Evolutionary conservation across 2,329 filamentous ascomycete genomes (phyloP).

Genomic region (Xylariaceae sp.): DNA sequence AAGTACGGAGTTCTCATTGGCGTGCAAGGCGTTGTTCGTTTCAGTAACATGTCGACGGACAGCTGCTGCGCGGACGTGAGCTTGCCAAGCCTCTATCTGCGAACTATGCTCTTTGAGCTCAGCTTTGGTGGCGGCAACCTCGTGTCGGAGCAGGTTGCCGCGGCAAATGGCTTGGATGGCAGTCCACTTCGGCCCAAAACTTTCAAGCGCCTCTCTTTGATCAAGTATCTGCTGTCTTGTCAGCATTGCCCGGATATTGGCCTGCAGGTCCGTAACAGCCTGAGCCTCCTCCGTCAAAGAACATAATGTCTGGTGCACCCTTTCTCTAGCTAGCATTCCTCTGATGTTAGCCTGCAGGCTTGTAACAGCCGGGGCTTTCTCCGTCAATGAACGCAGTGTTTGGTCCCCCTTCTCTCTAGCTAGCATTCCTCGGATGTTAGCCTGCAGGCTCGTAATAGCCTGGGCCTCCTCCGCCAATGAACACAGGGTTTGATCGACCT

Average conservation of each 20-base stretch:
- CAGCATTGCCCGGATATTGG: constrained; percentile 62
- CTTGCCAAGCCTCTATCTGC: constrained; percentile 34
- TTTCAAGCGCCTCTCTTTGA: constrained; percentile 49
- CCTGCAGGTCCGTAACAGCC: too few species aligned
- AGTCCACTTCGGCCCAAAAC: constrained; percentile 47
- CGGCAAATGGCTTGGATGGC: constrained; percentile 45
- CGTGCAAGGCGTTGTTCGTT: constrained; percentile 43
- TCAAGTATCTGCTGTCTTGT: constrained; percentile 50
- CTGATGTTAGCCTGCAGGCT: constrained; percentile 61
- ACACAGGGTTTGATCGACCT: constrained; percentile 37
- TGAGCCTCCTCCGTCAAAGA: too few species aligned
- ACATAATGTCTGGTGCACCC: too few species aligned
- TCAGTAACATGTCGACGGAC: constrained; percentile 48
- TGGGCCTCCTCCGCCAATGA: constrained; percentile 22
- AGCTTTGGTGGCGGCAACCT: constrained; percentile 41
- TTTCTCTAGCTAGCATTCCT: too few species aligned
- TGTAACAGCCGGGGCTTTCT: constrained; percentile 21
- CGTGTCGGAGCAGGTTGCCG: constrained; percentile 45
- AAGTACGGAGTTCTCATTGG: constrained; percentile 40
- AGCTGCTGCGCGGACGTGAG: constrained; percentile 51
- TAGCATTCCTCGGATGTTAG: constrained; percentile 60
- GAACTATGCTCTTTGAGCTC: constrained; percentile 45
- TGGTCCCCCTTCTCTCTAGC: constrained; percentile 50
- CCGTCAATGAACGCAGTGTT: constrained; percentile 21
- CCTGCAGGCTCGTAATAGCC: constrained; percentile 49